Evolutionary conservation across 192 early-diverging fungal species (phyloP), one percentile per base, ranked within the genome.

Genomic region (Gigaspora rosea): DNA sequence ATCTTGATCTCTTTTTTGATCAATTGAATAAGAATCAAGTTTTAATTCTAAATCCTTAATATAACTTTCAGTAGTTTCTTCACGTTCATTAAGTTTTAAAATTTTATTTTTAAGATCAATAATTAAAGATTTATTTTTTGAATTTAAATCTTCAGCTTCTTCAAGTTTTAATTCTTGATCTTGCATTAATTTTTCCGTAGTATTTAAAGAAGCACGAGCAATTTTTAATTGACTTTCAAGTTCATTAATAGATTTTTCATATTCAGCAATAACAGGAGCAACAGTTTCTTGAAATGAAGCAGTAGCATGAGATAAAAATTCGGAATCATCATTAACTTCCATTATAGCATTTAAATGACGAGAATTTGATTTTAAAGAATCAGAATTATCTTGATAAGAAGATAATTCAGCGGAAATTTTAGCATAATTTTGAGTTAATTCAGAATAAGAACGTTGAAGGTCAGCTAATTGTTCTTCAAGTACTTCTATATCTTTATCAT

Each of bases 181-280:
- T 41, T 87, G 80, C 50, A 89, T 79, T 32, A 86, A 82, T 46
- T 82, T 76, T 32, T 87, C 85, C 33, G 89, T 86, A 13, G 85
- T 87, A 46, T 83, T 88, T 56, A 93, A 52, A 8, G 87, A 82
- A 20, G 90, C 90, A 36, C 84, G 85, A 3, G 89, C 80, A 65
- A 87, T 74, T n/a, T 81, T 79, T 47, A 93, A 77, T 68, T 93
- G 86, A 13, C 78, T 82, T 69, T 93, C 91, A 15, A 93, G 81
- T 8, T 78, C 80, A 9, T 88, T 84, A 22, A 92, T 86, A 65
- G 85, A 87, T 65, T 85, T 87, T 76, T 91, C 90, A 79, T 92
- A 91, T 70, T 92, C 92, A 63, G 91, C 86, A 74, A 93, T 87
- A 5, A 93, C 87, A n/a, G 91, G 85, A 80, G 88, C 83, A 68